phyloP scores from a whole-genome alignment of 106 monocot genomes.

The Triglochin maritima region DNA sequence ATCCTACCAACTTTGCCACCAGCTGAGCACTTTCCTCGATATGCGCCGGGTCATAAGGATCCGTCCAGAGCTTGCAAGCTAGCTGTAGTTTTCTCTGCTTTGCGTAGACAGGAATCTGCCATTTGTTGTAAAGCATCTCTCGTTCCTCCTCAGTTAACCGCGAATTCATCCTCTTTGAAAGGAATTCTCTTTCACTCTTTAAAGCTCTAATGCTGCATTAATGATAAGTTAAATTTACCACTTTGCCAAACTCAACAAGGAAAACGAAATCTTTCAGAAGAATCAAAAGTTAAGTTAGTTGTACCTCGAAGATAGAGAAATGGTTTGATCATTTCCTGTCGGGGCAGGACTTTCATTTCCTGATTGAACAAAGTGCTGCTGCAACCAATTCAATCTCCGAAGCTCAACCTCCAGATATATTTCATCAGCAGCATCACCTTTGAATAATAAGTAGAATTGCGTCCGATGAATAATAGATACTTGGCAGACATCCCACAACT shows the following conservation, averaged over 20 bases:
- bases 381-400: constrained; percentile 70
- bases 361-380: constrained; percentile 51
- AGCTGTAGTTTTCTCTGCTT: constrained; percentile 82
- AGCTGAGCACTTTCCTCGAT: constrained; percentile 86
- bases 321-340: constrained; percentile 39
- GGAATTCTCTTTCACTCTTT: constrained; percentile 78
- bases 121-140: constrained; percentile 63
- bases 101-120: constrained; percentile 71
- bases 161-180: constrained; percentile 57
- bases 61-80: constrained; percentile 78
- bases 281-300: not conserved
- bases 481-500: constrained; percentile 79
- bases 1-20: constrained; percentile 81
- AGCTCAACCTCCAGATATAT: constrained; percentile 96
- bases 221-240: not conserved
- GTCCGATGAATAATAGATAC: constrained; percentile 88
- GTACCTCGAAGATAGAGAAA: constrained; percentile 72
- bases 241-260: not conserved
- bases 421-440: constrained; percentile 83
- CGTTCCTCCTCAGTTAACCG: constrained; percentile 69
- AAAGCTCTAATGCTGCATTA: constrained; percentile 59
- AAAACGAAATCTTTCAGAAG: not conserved
- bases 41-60: constrained; percentile 52
- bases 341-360: constrained; percentile 48
- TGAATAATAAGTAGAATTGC: constrained; percentile 85